phyloP scores from a whole-genome alignment of 495 filamentous ascomycete species.

The Neohortaea acidophila region DNA sequence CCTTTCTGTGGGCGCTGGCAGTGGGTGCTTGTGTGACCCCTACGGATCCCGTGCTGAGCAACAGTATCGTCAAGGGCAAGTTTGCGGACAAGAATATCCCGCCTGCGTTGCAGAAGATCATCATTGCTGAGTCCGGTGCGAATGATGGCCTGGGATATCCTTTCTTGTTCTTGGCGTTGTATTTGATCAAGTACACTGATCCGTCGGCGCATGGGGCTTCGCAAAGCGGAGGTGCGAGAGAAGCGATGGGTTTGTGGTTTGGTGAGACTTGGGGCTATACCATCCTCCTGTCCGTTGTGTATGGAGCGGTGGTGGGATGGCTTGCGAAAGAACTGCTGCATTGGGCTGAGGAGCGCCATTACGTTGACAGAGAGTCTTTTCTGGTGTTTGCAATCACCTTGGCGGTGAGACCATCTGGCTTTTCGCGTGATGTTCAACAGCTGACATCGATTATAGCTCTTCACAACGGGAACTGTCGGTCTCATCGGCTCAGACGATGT shows the following conservation, averaged over 20 bases:
- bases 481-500: conserved; percentile 87
- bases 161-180: conserved; percentile 73
- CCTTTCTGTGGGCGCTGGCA: conserved; percentile 62
- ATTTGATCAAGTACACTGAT: conserved; percentile 61
- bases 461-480: conserved; percentile 74
- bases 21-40: conserved; percentile 78
- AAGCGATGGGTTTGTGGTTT: conserved; percentile 71
- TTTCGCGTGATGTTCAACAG: background rate
- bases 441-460: conserved; percentile 32
- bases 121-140: conserved; percentile 78
- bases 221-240: conserved; percentile 40
- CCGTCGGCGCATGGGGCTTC: conserved; percentile 42
- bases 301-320: conserved; percentile 66
- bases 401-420: conserved; percentile 37
- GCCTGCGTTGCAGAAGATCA: conserved; percentile 65
- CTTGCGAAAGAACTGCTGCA: conserved; percentile 66
- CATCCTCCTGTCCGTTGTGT: conserved; percentile 63
- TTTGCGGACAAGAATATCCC: conserved; percentile 86
- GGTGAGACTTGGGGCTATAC: conserved; percentile 76
- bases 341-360: conserved; percentile 67
- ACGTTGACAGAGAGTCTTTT: conserved; percentile 82
- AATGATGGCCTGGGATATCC: conserved; percentile 93
- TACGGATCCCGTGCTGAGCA: conserved; percentile 80
- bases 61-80: conserved; percentile 83
- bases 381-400: conserved; percentile 77